A percentile compares a stretch with the other conserved stretches of the same genome.
phyloP scores from a whole-genome alignment of 2,329 filamentous ascomycete species.

The Ophiostoma sp. region DNA sequence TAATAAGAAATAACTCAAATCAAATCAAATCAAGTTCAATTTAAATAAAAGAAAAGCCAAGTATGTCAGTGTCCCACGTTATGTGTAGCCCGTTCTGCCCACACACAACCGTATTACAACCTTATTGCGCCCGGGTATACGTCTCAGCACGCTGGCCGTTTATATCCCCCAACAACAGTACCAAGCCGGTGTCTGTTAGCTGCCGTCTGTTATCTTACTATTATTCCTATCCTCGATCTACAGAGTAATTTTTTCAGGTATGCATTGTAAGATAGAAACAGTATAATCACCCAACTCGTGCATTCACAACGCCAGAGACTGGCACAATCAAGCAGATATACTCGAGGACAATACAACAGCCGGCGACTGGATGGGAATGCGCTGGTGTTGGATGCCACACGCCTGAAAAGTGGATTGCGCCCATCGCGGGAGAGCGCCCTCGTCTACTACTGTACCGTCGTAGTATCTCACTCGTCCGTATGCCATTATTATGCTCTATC shows the following conservation, averaged over 20 bases:
- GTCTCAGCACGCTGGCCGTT: not conserved
- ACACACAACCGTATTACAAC: not conserved
- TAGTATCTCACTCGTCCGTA: conserved; percentile 5
- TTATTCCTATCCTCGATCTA: too few relatives aligned
- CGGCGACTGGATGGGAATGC: not conserved
- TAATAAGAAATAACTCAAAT: not conserved
- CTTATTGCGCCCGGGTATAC: not conserved
- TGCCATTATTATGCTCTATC: not conserved
- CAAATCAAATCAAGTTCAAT: too few relatives aligned
- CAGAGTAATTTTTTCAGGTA: too few relatives aligned
- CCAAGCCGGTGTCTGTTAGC: not conserved
- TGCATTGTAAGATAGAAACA: too few relatives aligned
- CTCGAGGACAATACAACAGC: too few relatives aligned
- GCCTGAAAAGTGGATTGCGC: conserved; percentile 12
- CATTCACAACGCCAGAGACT: too few relatives aligned
- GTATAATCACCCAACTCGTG: too few relatives aligned
- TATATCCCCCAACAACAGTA: not conserved
- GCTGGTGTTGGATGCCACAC: not conserved
- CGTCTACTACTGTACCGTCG: conserved; percentile 15
- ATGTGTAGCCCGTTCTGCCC: not conserved
- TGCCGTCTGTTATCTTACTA: not conserved
- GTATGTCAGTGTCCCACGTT: not conserved
- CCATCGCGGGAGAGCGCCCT: conserved; percentile 16
- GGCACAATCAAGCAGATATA: too few relatives aligned
- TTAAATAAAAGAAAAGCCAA: not conserved